Conservation (phyloP, 345 rosid genomes). For the Acer negundo region DNA sequence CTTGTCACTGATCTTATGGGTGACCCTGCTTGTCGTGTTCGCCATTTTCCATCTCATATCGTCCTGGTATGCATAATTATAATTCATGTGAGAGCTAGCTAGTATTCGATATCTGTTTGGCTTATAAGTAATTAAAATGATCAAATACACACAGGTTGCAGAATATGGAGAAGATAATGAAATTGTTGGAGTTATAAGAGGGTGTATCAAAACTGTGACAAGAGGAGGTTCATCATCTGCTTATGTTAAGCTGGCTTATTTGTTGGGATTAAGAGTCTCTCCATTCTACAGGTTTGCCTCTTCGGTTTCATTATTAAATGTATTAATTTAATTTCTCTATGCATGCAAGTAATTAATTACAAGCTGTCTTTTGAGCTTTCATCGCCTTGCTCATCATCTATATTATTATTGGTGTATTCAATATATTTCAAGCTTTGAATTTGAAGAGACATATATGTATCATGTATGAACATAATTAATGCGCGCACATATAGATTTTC, state of each 20-base stretch:
- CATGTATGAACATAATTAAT: too few species aligned
- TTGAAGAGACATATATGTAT: not conserved
- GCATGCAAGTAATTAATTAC: constrained; percentile 3
- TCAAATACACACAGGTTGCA: constrained; percentile 50
- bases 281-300: constrained; percentile 54
- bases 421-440: not conserved
- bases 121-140: not conserved
- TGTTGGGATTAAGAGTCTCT: constrained; percentile 75
- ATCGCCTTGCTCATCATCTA: too few species aligned
- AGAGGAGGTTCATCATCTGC: constrained; percentile 33
- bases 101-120: not conserved
- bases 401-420: too few species aligned
- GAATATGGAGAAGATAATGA: constrained; percentile 55
- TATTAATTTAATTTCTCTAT: not conserved
- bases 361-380: too few species aligned
- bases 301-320: not conserved
- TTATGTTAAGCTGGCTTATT: constrained; percentile 52
- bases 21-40: constrained; percentile 72
- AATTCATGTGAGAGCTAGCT: not conserved
- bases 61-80: constrained; percentile 49
- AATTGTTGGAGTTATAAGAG: constrained; percentile 69
- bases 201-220: constrained; percentile 61
- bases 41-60: constrained; percentile 56
- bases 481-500: not conserved
- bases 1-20: constrained; percentile 77